Evolutionary conservation across 2,329 filamentous ascomycete genomes (phyloP), one percentile per base, ranked within the genome.

Genomic region (Pseudocercospora fuligena): DNA sequence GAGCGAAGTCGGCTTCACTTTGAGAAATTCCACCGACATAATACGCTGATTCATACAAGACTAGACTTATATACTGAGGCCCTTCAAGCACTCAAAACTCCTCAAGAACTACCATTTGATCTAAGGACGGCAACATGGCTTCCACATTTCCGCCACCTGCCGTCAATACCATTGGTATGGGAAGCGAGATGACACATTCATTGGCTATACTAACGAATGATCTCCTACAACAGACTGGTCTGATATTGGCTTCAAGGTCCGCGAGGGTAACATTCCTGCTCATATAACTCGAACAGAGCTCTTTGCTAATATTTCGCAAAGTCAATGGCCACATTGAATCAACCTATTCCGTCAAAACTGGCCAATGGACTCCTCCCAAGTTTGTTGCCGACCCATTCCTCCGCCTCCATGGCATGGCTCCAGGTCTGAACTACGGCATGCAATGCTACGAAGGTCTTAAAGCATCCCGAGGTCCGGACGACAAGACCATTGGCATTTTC

Each of bases 381-480:
- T 97, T 97, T 81, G 89, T 97, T 68, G 81, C 88, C 67, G 92
- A 94, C 74, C 94, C 94, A 6, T 94, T 87, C 83, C 88, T 98
- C 74, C 89, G 90, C 72, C 89, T 98, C 77, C 94, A 98, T 81
- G 95, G 94, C 80, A 95, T 99, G 92, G 90, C 94, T 0, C 94
- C 95, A 0, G 94, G 89, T 51, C 88, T 98, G 71, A 99, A 99
- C 86, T 99, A 99, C 80, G 93, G 94, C 66, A 93, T 97, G 78
- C 95, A 98, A 83, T 94, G 93, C 75, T 99, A 97, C 84, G 95
- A 99, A 80, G 95, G 95, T n/a, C 89, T 98, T 78, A 98, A 98
- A 81, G 94, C 94, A 63, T 97, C 97, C 86, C 93, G 94, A 69
- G 84, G 86, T 2, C 91, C 93, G 19, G 83, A 86, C 65, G 88